Base-by-base conservation (phyloP, 2,329 filamentous ascomycete species). In the Verruconis gallopava region DNA sequence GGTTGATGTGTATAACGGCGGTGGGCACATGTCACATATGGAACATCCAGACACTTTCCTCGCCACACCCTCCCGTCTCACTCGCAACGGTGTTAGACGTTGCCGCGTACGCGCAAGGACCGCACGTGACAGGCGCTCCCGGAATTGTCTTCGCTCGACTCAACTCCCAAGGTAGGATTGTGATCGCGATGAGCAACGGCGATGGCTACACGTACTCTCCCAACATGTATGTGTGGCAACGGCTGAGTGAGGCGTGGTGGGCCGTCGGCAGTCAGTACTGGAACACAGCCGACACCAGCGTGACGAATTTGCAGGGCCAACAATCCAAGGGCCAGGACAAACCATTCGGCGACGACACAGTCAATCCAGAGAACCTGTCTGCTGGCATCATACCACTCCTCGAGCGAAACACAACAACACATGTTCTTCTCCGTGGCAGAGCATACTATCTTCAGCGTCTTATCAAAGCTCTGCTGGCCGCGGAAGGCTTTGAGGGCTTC, bases 201-300 rank as follows among this genome's bases (percentile, higher is more conserved):
- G 89, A 98, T 52, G 91, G 91, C 2, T 98, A 86, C 61, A 79
- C 79, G 41, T 98, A 98, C 61, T 84, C 84, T 2, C 75, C 81
- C 1, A 71, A 73, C 14, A 83, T 98, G 80, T 89, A 78, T 59
- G 75, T 79, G 5, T 98, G 91, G 91, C 89, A 96, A 60, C 78
- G 88, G 6, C 69, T 98, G n/a, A 93, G 86, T 2, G 93, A 98
- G 57, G 75, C 85, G 2, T 98, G 91, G 91, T 98, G 91, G 86
- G 89, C 89, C 0, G 86, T 96, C 0, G 88, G 88, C 14, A 93
- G 85, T 51, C 91, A 98, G 57, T 98, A 98, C 59, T 98, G 91
- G 93, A 96, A 98, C 60, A 93, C 86, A 1, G 93, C 86, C 41
- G 91, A 95, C 54, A 86, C 85, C 2, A 86, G 86, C 1, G 77